Base-by-base conservation (phyloP, 78 protist species). In the Dictyostelium capitatum region DNA sequence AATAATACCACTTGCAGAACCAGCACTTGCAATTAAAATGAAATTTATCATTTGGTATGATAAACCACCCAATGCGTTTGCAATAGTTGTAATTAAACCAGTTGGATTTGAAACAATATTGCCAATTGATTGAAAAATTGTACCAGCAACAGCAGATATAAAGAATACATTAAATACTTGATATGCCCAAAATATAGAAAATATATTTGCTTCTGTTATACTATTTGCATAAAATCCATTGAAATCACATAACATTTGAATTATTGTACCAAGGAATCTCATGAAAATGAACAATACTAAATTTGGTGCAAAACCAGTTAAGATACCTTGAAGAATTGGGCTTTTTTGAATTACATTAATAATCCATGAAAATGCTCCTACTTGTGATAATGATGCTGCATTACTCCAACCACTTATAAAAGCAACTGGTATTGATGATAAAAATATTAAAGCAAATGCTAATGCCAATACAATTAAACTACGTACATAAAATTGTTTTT, bases 61-160 rank as follows among this genome's bases (percentile, higher is more conserved):
- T 32, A 83, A 83, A 48, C 89, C 93, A 46, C 89, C 80, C 4
- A 92, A 28, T n/a, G 91, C 41, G 41, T 46, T 59, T 7, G 96
- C 91, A 15, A 92, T 28, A 12, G 78, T 41, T 12, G 77, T 28
- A 32, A 75, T 72, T 30, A 82, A 77, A 2, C 70, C n/a, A 4
- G 41, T 3, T n/a, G 96, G 96, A 37, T 79, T 17, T 6, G 74
- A 48, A 19, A 56, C 75, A 25, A 92, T 92, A 17, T 80, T 14
- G 67, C 83, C 87, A 28, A 92, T 83, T 4, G 90, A 83, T 79
- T 92, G 90, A 57, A 92, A 84, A 73, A 92, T 83, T 6, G 96
- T 48, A 74, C 96, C 96, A 51, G 96, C 96, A 56, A 92, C 83
- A 3, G 89, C 92, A 43, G 96, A 82, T 8, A 92, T 79, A 5